phyloP scores from a whole-genome alignment of 139 green algal genomes.

The Chlorella sp. region DNA sequence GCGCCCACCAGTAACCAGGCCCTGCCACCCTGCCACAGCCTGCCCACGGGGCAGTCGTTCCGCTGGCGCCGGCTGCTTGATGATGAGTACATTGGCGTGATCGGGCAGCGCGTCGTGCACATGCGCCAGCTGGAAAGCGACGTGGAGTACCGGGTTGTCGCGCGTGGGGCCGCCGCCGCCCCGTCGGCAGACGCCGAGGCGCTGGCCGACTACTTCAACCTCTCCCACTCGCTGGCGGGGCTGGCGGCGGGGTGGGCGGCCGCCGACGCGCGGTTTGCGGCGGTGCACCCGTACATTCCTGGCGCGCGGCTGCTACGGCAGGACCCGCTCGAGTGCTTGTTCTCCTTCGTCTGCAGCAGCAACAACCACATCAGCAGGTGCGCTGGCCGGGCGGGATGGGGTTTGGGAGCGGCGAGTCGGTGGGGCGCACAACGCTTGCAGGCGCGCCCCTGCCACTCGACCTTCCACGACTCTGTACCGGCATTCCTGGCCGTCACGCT shows the following conservation, averaged over 20 bases:
- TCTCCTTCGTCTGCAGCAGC: slow-evolving; percentile 91
- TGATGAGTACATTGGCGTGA: slow-evolving; percentile 75
- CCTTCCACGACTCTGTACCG: neutral
- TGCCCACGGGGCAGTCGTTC: slow-evolving; percentile 83
- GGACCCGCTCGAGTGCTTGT: slow-evolving; percentile 92
- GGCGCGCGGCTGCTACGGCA: slow-evolving; percentile 87
- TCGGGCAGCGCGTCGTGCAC: slow-evolving; percentile 67
- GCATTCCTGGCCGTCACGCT: neutral
- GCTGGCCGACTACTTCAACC: slow-evolving; percentile 86
- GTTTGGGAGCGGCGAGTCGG: too few species aligned
- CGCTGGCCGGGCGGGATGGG: neutral
- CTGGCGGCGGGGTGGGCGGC: slow-evolving; percentile 56
- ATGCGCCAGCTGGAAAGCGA: slow-evolving; percentile 70
- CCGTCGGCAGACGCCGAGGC: slow-evolving; percentile 40
- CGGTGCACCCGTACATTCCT: slow-evolving; percentile 55
- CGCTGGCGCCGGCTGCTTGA: slow-evolving; percentile 59
- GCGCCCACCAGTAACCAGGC: neutral
- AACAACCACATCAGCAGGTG: slow-evolving; percentile 97
- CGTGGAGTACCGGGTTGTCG: slow-evolving; percentile 76
- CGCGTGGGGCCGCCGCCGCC: slow-evolving; percentile 17
- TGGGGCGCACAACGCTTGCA: too few species aligned
- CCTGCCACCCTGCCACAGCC: neutral
- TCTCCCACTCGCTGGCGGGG: slow-evolving; percentile 47
- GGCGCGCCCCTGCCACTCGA: neutral
- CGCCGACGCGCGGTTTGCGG: slow-evolving; percentile 58